Evolutionary conservation across 331 rosid genomes (phyloP), one percentile per base, ranked within the genome.

Genomic region (Prunus yedoensis): DNA sequence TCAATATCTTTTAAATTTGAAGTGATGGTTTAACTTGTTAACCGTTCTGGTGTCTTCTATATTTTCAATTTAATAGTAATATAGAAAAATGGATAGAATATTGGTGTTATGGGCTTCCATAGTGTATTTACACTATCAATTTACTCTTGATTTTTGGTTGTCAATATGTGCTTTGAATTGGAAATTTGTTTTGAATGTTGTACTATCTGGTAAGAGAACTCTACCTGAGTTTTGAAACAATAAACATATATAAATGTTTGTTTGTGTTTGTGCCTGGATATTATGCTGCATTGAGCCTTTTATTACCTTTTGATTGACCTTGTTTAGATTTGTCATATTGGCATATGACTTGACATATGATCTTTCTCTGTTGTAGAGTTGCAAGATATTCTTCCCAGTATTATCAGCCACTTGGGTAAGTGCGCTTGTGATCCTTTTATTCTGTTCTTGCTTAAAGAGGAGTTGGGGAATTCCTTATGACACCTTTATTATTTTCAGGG

Each of bases 301-400:
- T 18, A 28, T 5, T 12, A 5, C n/a, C 20, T 6, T 8, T 4
- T 66, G 4, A 4, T 66, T 53, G 41, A 4, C 17, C 18, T 8
- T 23, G 1, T 28, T n/a, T 74, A 20, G 10, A 64, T n/a, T 14
- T 3, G 41, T 15, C 35, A 20, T 74, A 32, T 49, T n/a, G 16
- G 38, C 25, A 0, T 38, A 9, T 2, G 5, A 30, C 66, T 32
- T 70, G 28, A 56, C 52, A 1, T 65, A 2, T 49, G 10, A 14
- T 71, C 10, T 51, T 69, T 73, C 18, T 38, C 20, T 32, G 1
- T 75, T 60, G 47, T 91, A 94, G 98, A 90, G 78, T 90, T 94
- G 93, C 98, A 94, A 81, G 98, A 94, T 76, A 89, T 94, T 50
- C 97, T 94, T 57, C 98, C 98, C 14, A 91, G 83, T 81, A 90